Base-by-base conservation (phyloP, 495 filamentous ascomycete genomes). In the Aspergillus nanangensis region DNA sequence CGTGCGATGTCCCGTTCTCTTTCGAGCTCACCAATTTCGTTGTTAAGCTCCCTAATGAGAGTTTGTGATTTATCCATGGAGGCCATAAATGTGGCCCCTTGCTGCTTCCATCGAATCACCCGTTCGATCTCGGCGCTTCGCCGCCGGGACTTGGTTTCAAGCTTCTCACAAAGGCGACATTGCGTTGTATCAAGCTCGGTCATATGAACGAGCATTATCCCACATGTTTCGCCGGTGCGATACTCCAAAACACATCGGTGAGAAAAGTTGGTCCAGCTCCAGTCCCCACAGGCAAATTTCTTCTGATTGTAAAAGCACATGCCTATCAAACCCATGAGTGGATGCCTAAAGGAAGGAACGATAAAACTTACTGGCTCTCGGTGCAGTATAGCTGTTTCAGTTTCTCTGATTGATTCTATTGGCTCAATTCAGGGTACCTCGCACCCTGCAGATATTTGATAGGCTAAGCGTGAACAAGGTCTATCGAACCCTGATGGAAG, bases 191-290 rank as follows among this genome's bases (percentile, higher is more conserved):
- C 77, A 65, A 52, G 77, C 58, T 63, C 87, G 80, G 70, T 83
- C 64, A 71, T 81, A 81, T 72, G 67, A 62, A 96, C 84, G 60
- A 96, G 82, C 74, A 86, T 93, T 76, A 96, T 90, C 57, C 93
- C 93, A 70, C 93, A 98, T 33, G 93, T 97, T 77, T 98, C 93
- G 61, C 93, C 93, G 39, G 86, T 96, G 56, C 94, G 89, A 73
- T 97, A 96, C 60, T 98, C 93, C 69, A 86, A 87, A 64, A 86
- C 83, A 81, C 94, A 98, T 54, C 96, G 93, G 67, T 91, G 80
- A 51, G 87, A 83, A 77, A 97, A 96, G 66, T 83, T 83, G 55
- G 88, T 87, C 93, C 94, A 98, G 68, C 91, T 92, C 82, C 83
- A 96, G 76, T 93, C 92, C 58, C 84, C 84, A 71, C 93, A 98